Evolutionary conservation across 176 grass and related monocot genomes (phyloP), one percentile per base, ranked within the genome.

Genomic region (Dactylis glomerata): DNA sequence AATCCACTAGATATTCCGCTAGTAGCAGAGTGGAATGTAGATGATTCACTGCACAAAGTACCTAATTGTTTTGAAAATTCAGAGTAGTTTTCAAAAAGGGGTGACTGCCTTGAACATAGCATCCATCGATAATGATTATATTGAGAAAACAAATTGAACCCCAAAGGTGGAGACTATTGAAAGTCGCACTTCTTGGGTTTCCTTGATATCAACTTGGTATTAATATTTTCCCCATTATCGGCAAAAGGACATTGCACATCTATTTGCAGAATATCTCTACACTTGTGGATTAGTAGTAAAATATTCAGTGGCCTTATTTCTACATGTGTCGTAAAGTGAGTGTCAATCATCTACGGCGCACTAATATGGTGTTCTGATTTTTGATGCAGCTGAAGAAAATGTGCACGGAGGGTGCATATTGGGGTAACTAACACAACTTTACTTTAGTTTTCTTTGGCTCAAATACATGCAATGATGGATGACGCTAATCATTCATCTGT

Each of bases 331-430:
- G 56, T 50, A 47, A 40, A 62, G 4, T 23, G 0, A 72, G 12
- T 45, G 16, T 72, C 13, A 82, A 54, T 4, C 14, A n/a, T 82
- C 47, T 64, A 8, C 2, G 1, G 11, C 26, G 36, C 0, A 52
- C 30, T 86, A 77, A 78, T 37, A 65, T 28, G 8, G 8, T 81
- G 33, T n/a, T 12, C 15, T 78, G 1, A 63, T 54, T 45, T 30
- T 64, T 32, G 55, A 34, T 87, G 46, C 88, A 97, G 95, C 64
- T 97, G 71, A 88, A 95, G 82, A 91, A 92, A 20, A 95, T 95
- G 84, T 89, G 84, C 78, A 91, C 82, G 80, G 95, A 97, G 88
- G 92, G 92, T 72, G 92, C 87, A 82, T 91, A 88, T 46, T 95
- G 92, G 95, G 95, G 95, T 95, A 90, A 85, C 20, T 37, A 22